Evolutionary conservation across 1,139 yeast genomes (phyloP).

Genomic region (Blastobotrys arbuscula): DNA sequence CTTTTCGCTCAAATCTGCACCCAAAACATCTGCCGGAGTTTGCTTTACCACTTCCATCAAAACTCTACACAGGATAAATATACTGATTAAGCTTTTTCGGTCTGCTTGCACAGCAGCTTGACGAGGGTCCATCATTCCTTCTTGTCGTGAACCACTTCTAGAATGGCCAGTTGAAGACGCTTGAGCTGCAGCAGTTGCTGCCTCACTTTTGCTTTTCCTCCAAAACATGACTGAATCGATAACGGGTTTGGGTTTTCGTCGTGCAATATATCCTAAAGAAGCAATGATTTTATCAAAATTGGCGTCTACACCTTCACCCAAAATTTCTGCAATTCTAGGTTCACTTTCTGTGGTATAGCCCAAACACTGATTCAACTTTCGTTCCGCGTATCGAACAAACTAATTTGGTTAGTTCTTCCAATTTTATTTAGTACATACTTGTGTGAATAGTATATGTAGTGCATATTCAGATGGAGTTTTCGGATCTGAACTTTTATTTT

Average conservation of each 20-base stretch:
- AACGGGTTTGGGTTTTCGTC: slow-evolving; percentile 88
- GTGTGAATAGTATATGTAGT: slow-evolving; percentile 86
- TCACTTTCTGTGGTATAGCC: slow-evolving; percentile 65
- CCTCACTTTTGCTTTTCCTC: slow-evolving; percentile 88
- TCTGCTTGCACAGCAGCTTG: slow-evolving; percentile 79
- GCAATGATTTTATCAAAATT: slow-evolving; percentile 79
- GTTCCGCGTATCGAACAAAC: slow-evolving; percentile 89
- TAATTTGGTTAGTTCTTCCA: background rate
- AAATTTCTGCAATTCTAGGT: slow-evolving; percentile 73
- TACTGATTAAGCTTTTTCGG: slow-evolving; percentile 77
- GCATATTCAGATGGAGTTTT: slow-evolving; percentile 92
- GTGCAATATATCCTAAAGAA: slow-evolving; percentile 85
- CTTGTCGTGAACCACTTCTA: slow-evolving; percentile 12
- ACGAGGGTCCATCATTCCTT: slow-evolving; percentile 44
- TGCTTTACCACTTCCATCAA: slow-evolving; percentile 89
- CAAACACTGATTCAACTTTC: slow-evolving; percentile 70
- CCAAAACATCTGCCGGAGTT: slow-evolving; percentile 64
- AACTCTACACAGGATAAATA: slow-evolving; percentile 87
- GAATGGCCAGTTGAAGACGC: slow-evolving; percentile 11
- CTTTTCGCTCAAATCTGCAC: slow-evolving; percentile 75
- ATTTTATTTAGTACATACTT: slow-evolving; percentile 31
- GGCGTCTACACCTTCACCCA: slow-evolving; percentile 83
- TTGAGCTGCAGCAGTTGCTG: slow-evolving; percentile 52
- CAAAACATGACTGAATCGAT: slow-evolving; percentile 98
- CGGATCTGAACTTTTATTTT: slow-evolving; percentile 23